A percentile compares a stretch with the other conserved stretches of the same genome.
phyloP scores from a whole-genome alignment of 495 filamentous ascomycete species.

The Penicillium bovifimosum region DNA sequence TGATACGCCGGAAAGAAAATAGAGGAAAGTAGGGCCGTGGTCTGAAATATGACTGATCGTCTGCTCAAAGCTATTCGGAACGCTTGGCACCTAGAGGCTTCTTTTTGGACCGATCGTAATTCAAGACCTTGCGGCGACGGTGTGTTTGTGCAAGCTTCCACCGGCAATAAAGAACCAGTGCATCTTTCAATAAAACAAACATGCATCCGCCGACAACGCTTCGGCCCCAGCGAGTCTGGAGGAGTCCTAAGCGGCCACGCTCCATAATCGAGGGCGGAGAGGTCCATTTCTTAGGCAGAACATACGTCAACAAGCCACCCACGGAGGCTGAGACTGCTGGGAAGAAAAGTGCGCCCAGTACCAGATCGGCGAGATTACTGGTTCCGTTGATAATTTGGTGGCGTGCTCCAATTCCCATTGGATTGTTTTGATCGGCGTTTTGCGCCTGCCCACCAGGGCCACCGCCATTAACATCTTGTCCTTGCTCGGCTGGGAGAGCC shows the following conservation, averaged over 20 bases:
- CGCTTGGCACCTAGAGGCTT: constrained; percentile 24
- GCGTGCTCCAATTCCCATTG: constrained; percentile 33
- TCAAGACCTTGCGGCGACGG: constrained; percentile 58
- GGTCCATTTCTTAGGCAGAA: constrained; percentile 60
- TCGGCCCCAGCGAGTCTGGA: constrained; percentile 72
- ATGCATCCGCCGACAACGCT: constrained; percentile 76
- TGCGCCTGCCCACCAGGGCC: constrained; percentile 27
- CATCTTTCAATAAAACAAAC: constrained; percentile 73
- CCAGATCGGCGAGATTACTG: constrained; percentile 47
- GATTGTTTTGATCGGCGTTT: constrained; percentile 21
- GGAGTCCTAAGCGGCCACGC: constrained; percentile 48
- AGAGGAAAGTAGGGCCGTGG: background rate
- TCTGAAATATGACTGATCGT: background rate
- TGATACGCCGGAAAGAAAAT: constrained; percentile 7
- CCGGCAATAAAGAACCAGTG: constrained; percentile 65
- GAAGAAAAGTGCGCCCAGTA: constrained; percentile 60
- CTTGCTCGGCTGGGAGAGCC: constrained; percentile 15
- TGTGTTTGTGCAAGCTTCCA: constrained; percentile 68
- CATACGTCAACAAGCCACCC: constrained; percentile 60
- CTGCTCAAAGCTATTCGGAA: constrained; percentile 2
- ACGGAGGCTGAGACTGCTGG: constrained; percentile 57
- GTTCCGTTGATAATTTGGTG: constrained; percentile 47
- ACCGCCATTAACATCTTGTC: constrained; percentile 18
- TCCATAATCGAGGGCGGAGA: constrained; percentile 37
- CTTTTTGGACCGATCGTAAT: constrained; percentile 52